Percentiles rank a stretch among this genome's conserved stretches.
Evolutionary conservation across 164 flowering plant species (phyloP).

Genomic region (Tinospora cordifolia): DNA sequence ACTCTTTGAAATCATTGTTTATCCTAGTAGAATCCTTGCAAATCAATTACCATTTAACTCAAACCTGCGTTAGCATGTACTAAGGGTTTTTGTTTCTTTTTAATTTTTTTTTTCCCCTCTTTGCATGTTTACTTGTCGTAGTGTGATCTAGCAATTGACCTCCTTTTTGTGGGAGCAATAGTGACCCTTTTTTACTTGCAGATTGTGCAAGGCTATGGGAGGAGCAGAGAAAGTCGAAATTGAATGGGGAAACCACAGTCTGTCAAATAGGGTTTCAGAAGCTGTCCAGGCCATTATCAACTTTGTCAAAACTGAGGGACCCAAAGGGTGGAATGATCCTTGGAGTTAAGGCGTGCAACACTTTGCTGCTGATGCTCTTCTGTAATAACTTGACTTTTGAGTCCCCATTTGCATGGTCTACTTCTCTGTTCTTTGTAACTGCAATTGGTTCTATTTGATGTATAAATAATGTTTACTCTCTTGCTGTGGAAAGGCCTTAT

Average conservation of each 20-base stretch:
- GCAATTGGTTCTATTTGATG: neutral
- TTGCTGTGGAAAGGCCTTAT: too few relatives aligned
- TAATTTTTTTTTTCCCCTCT: too few relatives aligned
- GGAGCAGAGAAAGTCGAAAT: conserved; percentile 51
- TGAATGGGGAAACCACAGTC: conserved; percentile 88
- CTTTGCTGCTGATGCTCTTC: neutral
- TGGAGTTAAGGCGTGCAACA: conserved; percentile 43
- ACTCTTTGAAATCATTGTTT: neutral
- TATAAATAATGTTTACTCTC: neutral
- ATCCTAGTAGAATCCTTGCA: neutral
- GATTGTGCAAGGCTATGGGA: conserved; percentile 70
- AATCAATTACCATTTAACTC: neutral
- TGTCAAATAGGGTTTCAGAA: conserved; percentile 80
- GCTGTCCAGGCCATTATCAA: conserved; percentile 64
- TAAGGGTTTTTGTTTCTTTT: too few relatives aligned
- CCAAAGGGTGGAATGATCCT: conserved; percentile 97
- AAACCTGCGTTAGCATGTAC: neutral
- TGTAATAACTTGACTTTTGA: neutral
- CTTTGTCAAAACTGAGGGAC: conserved; percentile 79
- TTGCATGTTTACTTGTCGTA: neutral
- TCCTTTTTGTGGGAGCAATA: neutral
- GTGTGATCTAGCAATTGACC: neutral
- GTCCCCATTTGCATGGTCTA: neutral
- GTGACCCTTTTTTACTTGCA: conserved; percentile 23
- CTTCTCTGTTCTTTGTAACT: neutral